These are phyloP conservation scores for Chrysoporthe cubensis DNA, from an alignment of 2,329 filamentous ascomycete genomes.

Conservation along the genomic window DNA sequence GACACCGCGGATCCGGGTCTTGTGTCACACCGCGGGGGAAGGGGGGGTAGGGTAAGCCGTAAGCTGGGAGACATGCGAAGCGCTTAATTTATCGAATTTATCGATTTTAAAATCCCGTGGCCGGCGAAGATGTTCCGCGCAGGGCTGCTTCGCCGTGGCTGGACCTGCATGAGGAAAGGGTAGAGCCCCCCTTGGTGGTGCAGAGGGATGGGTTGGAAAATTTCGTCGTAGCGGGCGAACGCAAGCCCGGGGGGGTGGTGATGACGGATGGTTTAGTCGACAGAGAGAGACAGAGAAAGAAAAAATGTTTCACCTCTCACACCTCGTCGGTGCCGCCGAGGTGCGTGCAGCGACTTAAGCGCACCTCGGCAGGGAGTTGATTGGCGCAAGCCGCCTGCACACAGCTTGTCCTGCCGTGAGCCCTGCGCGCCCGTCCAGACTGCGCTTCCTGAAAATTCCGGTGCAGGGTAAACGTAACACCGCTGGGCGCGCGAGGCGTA, in stretches of 20 bases:
- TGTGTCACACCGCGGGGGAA: constrained; percentile 11
- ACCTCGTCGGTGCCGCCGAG: constrained; percentile 4
- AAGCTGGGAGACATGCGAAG: not conserved
- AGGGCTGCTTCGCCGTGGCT: not conserved
- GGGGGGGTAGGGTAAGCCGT: constrained; percentile 7
- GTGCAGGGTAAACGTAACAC: not conserved
- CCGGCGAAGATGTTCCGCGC: not conserved
- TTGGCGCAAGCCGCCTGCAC: not conserved
- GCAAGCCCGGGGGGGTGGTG: not conserved
- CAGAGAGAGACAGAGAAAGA: not conserved
- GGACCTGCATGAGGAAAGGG: not conserved
- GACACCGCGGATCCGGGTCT: not conserved
- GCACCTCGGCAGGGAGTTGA: not conserved
- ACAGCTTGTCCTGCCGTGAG: not conserved
- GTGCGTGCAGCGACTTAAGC: not conserved
- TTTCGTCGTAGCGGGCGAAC: not conserved
- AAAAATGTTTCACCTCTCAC: constrained; percentile 4
- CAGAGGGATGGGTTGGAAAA: not conserved
- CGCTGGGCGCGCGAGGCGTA: not conserved
- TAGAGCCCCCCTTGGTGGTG: not conserved
- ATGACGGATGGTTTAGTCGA: not conserved
- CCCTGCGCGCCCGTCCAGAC: too few relatives aligned
- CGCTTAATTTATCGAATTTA: constrained; percentile 16
- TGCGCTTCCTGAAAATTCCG: not conserved
- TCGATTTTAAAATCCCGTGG: not conserved